phyloP scores from a whole-genome alignment of 805 yeast species.

The Ascoidea tarda region DNA sequence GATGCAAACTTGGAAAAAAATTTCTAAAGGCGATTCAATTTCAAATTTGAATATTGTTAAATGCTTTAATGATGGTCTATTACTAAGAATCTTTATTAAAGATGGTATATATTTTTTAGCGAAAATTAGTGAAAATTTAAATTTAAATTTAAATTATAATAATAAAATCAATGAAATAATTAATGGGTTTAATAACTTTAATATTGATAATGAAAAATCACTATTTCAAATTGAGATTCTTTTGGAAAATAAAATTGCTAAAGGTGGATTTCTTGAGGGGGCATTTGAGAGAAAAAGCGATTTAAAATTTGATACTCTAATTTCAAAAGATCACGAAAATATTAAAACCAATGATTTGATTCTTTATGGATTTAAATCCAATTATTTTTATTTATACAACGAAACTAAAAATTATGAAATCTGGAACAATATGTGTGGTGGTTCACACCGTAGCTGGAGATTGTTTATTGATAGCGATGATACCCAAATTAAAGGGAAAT shows the following conservation, averaged over 20 bases:
- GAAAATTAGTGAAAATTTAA: slow-evolving; percentile 12
- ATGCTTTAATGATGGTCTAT: slow-evolving; percentile 10
- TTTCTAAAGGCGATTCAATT: slow-evolving; percentile 55
- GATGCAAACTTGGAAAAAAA: slow-evolving; percentile 25
- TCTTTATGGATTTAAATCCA: slow-evolving; percentile 73
- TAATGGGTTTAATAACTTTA: slow-evolving; percentile 3
- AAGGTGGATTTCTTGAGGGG: slow-evolving; percentile 70
- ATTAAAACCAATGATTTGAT: slow-evolving; percentile 30
- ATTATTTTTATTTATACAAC: slow-evolving; percentile 67
- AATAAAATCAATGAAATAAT: not conserved
- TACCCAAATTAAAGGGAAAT: slow-evolving; percentile 20
- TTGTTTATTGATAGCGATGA: slow-evolving; percentile 18
- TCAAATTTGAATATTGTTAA: slow-evolving; percentile 34
- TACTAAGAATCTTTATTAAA: slow-evolving; percentile 25
- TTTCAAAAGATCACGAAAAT: not conserved
- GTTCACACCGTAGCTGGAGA: slow-evolving; percentile 80
- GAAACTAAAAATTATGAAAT: slow-evolving; percentile 65
- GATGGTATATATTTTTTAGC: slow-evolving; percentile 41
- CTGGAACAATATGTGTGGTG: slow-evolving; percentile 69
- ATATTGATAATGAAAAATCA: slow-evolving; percentile 4
- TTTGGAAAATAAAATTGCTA: slow-evolving; percentile 49
- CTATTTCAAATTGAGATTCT: slow-evolving; percentile 16
- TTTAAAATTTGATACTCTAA: not conserved
- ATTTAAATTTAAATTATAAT: slow-evolving; percentile 1
- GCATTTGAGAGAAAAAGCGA: slow-evolving; percentile 24